These are phyloP conservation scores for Blastocladiella emersonii DNA, from an alignment of 371 early-diverging fungal species.

Conservation along the genomic window DNA sequence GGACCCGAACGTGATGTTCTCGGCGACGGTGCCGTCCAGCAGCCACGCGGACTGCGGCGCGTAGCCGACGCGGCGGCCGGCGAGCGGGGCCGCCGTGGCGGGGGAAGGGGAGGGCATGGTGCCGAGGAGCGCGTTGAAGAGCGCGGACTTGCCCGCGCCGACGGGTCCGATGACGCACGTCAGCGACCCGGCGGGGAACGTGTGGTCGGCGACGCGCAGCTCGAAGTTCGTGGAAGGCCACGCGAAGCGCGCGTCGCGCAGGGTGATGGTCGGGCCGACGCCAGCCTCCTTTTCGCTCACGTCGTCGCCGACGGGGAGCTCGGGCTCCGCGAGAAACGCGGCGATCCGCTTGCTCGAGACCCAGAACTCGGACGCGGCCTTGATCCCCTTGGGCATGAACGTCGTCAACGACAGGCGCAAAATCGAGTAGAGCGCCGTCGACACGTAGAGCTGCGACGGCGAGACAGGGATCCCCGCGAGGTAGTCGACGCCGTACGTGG, in stretches of 20 bases:
- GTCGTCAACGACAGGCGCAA: conserved; percentile 11
- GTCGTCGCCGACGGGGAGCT: too few species aligned
- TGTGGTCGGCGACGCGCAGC: not conserved
- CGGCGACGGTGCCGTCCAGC: conserved; percentile 21
- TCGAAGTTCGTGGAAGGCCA: not conserved
- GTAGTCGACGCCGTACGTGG: not conserved
- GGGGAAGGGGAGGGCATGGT: conserved; percentile 16
- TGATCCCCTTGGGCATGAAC: conserved; percentile 1
- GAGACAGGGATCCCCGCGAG: not conserved
- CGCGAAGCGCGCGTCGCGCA: not conserved
- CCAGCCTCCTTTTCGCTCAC: not conserved
- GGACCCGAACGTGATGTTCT: conserved; percentile 18
- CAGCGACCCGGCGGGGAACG: conserved; percentile 9
- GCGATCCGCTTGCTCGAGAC: not conserved
- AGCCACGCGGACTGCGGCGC: conserved; percentile 29
- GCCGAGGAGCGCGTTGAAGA: conserved; percentile 20
- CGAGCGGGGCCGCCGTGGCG: not conserved
- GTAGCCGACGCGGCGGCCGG: conserved; percentile 18
- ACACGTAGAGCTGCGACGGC: conserved; percentile 14
- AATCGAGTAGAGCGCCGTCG: conserved; percentile 13
- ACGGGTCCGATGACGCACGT: conserved; percentile 27
- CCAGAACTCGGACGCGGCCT: not conserved
- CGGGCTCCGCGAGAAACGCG: not conserved
- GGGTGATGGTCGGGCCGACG: not conserved
- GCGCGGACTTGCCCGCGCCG: conserved; percentile 34